phyloP scores from a whole-genome alignment of 1,284 basidiomycete genomes.

The Malassezia pachydermatis region DNA sequence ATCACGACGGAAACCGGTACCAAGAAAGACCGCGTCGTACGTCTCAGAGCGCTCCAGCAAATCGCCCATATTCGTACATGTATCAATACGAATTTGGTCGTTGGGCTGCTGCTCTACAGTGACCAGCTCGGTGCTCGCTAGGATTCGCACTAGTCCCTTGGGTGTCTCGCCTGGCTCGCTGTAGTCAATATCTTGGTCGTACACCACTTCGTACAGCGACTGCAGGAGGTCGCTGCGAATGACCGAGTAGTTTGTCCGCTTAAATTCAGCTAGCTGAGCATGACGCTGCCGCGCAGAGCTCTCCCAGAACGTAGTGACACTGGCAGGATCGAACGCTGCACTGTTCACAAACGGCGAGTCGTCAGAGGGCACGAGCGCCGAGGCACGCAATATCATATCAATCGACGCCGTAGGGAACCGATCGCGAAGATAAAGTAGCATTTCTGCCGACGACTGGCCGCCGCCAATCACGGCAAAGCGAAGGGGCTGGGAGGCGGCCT shows the following conservation, averaged over 20 bases:
- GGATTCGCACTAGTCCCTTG: constrained; percentile 23
- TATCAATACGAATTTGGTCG: constrained; percentile 14
- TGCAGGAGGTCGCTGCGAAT: constrained; percentile 38
- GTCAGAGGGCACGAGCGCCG: constrained; percentile 42
- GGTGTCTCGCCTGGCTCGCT: constrained; percentile 23
- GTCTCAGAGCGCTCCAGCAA: constrained; percentile 3
- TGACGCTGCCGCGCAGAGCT: constrained; percentile 26
- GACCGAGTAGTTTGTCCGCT: constrained; percentile 46
- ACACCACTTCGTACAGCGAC: constrained; percentile 36
- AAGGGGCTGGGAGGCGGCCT: constrained; percentile 21
- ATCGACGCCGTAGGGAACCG: constrained; percentile 40
- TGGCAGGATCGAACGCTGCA: constrained; percentile 42
- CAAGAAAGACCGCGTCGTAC: constrained; percentile 43
- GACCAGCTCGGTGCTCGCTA: constrained; percentile 18
- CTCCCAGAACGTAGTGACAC: constrained; percentile 43
- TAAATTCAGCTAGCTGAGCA: constrained; percentile 39
- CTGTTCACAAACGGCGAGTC: constrained; percentile 45
- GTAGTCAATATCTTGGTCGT: constrained; percentile 43
- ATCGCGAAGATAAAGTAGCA: constrained; percentile 37
- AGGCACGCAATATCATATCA: constrained; percentile 41
- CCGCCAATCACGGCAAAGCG: constrained; percentile 42
- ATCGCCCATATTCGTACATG: constrained; percentile 13
- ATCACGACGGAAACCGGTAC: constrained; percentile 37
- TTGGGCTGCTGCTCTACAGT: constrained; percentile 10
- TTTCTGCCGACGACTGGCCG: constrained; percentile 44